Percentiles rank a stretch among this genome's conserved stretches.
Evolutionary conservation across 2,329 filamentous ascomycete genomes (phyloP).

Genomic region (Sordariomycetes sp.): DNA sequence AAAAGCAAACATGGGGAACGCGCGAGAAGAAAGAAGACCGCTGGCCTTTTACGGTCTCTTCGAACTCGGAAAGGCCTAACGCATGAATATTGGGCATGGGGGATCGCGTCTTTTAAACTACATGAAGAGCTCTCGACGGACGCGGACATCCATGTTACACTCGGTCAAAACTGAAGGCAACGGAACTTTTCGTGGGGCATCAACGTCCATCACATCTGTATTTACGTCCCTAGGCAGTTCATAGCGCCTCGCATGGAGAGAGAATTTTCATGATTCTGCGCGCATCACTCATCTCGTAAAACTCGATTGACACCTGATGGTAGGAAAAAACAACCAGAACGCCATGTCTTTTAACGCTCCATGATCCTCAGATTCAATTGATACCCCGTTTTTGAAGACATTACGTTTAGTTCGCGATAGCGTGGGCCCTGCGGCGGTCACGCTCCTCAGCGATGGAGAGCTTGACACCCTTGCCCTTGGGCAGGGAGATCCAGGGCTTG

Average conservation of each 20-base stretch:
- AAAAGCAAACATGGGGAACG: too few species aligned
- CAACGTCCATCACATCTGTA: background rate
- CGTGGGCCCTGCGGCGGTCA: constrained; percentile 79
- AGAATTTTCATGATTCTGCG: background rate
- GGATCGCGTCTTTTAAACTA: too few species aligned
- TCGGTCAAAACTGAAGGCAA: background rate
- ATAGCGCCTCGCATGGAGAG: background rate
- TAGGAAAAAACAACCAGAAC: background rate
- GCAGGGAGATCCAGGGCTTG: constrained; percentile 98
- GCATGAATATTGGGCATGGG: too few species aligned
- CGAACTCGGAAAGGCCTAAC: too few species aligned
- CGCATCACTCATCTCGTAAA: background rate
- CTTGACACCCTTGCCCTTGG: constrained; percentile 99
- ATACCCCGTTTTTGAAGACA: background rate
- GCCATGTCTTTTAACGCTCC: background rate
- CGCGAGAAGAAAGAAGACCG: too few species aligned
- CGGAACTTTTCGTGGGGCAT: background rate
- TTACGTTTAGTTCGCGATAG: constrained; percentile 33
- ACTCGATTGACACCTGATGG: background rate
- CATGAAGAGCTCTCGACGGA: background rate
- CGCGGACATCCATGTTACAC: background rate
- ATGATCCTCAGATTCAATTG: background rate
- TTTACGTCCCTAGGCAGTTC: background rate
- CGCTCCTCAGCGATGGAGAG: constrained; percentile 98
- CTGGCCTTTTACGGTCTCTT: too few species aligned